Evolutionary conservation across 75 land plant genomes (phyloP).

Genomic region (Pinus albicaulis): DNA sequence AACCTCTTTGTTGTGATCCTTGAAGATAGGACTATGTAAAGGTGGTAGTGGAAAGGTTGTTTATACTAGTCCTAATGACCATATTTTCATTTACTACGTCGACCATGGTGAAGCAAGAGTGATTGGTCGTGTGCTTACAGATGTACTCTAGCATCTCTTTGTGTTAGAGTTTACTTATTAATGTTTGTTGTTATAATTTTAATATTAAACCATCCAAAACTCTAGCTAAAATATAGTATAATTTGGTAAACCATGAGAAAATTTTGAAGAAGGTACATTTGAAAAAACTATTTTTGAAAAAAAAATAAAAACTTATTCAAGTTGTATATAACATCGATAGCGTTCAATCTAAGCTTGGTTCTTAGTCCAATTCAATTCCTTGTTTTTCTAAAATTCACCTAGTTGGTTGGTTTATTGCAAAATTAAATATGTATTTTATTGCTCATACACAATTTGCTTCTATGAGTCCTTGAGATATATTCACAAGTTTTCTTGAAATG

Average conservation of each 20-base stretch:
- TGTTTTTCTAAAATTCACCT: no score
- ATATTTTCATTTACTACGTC: conserved; percentile 76
- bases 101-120: conserved; percentile 96
- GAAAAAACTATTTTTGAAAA: neutral
- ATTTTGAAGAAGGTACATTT: neutral
- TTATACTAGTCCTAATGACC: conserved; percentile 85
- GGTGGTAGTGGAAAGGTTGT: conserved; percentile 94
- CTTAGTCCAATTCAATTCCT: neutral
- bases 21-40: conserved; percentile 67
- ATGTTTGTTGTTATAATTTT: no score
- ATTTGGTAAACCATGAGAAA: neutral
- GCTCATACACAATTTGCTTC: neutral
- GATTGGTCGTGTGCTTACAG: conserved; percentile 54
- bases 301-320: neutral
- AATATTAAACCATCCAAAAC: neutral
- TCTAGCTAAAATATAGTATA: neutral
- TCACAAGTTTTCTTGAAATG: neutral
- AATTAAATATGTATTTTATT: neutral
- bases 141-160: no score
- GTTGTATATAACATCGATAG: neutral
- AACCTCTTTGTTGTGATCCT: conserved; percentile 84
- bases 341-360: neutral
- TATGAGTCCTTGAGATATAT: neutral
- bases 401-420: neutral
- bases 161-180: no score